Evolutionary conservation across 129 eudicot species (phyloP).

Genomic region (Artemisia annua): DNA sequence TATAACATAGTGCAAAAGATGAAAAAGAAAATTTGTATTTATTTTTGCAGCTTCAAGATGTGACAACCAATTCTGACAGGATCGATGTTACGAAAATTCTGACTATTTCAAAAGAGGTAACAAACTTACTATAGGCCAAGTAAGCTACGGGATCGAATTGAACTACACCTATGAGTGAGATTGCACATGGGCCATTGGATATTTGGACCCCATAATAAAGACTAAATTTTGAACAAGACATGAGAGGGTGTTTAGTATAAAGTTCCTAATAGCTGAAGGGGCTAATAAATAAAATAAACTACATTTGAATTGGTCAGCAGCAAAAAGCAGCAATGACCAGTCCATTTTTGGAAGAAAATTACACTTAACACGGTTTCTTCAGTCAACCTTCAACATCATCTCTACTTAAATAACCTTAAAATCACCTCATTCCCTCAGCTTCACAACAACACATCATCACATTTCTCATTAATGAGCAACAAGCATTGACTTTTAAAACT

Average conservation of each 20-base stretch:
- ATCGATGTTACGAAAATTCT: no score
- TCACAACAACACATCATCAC: conserved; percentile 22
- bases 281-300: not conserved
- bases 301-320: conserved; percentile 77
- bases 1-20: no score
- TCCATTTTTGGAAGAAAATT: conserved; percentile 31
- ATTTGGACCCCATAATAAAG: no score
- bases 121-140: no score
- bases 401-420: conserved; percentile 43
- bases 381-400: conserved; percentile 66
- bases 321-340: conserved; percentile 32
- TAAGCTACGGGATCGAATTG: no score
- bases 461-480: conserved; percentile 11
- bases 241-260: not conserved
- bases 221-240: not conserved
- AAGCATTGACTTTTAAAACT: conserved; percentile 26
- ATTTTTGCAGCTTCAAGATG: no score
- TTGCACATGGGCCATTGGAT: not conserved
- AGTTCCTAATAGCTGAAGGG: conserved; percentile 11
- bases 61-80: no score
- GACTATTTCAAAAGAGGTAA: no score
- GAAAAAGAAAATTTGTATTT: no score
- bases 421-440: conserved; percentile 38
- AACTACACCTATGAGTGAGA: not conserved
- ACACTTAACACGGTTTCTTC: conserved; percentile 56